Percentiles rank a stretch among this genome's conserved stretches.
Evolutionary conservation across 1,139 yeast genomes (phyloP).

Genomic region (Yamadazyma membranifaciens): DNA sequence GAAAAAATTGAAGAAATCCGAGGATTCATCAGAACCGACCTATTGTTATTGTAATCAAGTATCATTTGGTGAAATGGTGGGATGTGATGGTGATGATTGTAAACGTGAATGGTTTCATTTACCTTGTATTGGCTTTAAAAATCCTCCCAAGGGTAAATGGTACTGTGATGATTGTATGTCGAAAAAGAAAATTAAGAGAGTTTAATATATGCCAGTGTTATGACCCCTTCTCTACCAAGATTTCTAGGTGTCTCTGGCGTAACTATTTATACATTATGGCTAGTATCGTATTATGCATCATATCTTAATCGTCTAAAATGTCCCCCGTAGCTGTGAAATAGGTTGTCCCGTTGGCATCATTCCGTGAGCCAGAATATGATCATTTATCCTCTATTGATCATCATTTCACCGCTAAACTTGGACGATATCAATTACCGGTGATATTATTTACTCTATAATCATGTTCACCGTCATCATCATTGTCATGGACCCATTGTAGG

Average conservation of each 20-base stretch:
- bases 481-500: too few species aligned
- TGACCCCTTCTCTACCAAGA: not conserved
- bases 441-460: too few species aligned
- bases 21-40: conserved; percentile 60
- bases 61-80: conserved; percentile 98
- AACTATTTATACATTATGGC: too few species aligned
- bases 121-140: conserved; percentile 88
- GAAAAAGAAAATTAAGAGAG: conserved; percentile 31
- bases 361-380: too few species aligned
- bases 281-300: too few species aligned
- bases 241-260: too few species aligned
- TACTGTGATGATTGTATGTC: conserved; percentile 84
- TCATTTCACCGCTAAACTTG: too few species aligned
- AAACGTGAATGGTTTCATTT: conserved; percentile 96
- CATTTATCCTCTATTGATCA: not conserved
- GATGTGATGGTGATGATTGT: conserved; percentile 94
- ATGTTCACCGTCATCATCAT: too few species aligned
- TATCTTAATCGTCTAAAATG: too few species aligned
- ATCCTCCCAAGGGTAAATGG: conserved; percentile 96
- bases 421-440: too few species aligned
- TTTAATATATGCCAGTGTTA: not conserved
- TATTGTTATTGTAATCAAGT: conserved; percentile 96
- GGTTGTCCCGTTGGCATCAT: too few species aligned
- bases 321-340: too few species aligned
- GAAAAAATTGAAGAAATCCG: conserved; percentile 32